Percentiles rank a stretch among this genome's conserved stretches.
These are phyloP conservation scores for Metarhizium guizhouense DNA, from an alignment of 2,329 filamentous ascomycete genomes.

Conservation along the genomic window DNA sequence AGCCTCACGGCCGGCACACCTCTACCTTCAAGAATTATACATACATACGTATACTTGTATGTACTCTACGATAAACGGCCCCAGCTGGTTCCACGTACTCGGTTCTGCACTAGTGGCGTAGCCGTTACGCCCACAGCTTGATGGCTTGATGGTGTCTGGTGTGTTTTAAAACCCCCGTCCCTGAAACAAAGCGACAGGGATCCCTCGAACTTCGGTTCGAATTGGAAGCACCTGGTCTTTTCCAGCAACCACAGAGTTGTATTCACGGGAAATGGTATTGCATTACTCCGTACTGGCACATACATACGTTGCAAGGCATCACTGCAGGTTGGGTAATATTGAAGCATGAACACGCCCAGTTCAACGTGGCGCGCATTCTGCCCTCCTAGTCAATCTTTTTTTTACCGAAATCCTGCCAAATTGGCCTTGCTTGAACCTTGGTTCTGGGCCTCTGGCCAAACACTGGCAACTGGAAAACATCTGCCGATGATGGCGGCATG, in stretches of 20 bases:
- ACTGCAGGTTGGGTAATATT: neutral
- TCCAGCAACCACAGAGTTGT: neutral
- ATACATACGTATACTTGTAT: neutral
- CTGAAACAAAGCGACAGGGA: neutral
- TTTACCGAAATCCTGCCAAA: too few relatives aligned
- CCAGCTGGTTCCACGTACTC: constrained; percentile 7
- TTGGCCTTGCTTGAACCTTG: too few relatives aligned
- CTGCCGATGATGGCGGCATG: too few relatives aligned
- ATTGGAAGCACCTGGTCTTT: neutral
- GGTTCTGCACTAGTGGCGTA: constrained; percentile 2
- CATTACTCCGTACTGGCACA: neutral
- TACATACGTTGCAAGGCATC: neutral
- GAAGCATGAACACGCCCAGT: neutral
- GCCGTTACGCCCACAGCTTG: neutral
- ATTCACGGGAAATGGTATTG: neutral
- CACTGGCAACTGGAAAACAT: too few relatives aligned
- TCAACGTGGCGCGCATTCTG: neutral
- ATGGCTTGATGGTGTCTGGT: neutral
- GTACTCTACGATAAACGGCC: neutral
- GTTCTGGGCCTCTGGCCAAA: too few relatives aligned
- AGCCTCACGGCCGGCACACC: neutral
- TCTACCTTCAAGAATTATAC: neutral
- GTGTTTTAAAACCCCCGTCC: neutral
- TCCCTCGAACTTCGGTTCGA: neutral
- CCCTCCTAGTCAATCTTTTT: too few relatives aligned